Conservation (phyloP, 2,329 filamentous ascomycete species). For the Rhytidhysteron rufulum region DNA sequence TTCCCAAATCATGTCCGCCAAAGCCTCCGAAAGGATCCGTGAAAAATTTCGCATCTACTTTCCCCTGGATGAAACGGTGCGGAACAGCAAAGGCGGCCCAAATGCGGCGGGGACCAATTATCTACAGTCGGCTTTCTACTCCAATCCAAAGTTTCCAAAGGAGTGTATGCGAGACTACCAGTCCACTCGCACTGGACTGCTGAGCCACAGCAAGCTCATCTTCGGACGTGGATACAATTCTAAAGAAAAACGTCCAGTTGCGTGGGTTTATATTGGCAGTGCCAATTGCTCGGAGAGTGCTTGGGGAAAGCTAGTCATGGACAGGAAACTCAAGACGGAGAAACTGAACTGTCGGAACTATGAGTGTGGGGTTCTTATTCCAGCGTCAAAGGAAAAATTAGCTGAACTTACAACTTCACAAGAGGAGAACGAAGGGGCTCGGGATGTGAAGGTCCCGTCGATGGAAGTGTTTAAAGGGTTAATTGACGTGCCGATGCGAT, state of each 20-base stretch:
- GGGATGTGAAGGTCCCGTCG: slow-evolving; percentile 16
- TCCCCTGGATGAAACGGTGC: slow-evolving; percentile 44
- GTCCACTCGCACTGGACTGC: slow-evolving; percentile 64
- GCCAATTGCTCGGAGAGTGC: slow-evolving; percentile 91
- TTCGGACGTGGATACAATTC: slow-evolving; percentile 10
- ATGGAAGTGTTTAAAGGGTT: slow-evolving; percentile 51
- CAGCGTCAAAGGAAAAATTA: slow-evolving; percentile 40
- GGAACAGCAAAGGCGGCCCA: slow-evolving; percentile 59
- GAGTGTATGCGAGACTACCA: slow-evolving; percentile 70
- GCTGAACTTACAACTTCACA: slow-evolving; percentile 6
- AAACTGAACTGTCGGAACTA: slow-evolving; percentile 88
- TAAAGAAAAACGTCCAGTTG: slow-evolving; percentile 32
- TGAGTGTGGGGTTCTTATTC: slow-evolving; percentile 87
- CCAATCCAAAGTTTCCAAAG: slow-evolving; percentile 65
- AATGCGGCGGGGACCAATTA: slow-evolving; percentile 75
- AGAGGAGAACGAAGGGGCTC: slow-evolving; percentile 3
- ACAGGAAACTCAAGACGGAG: slow-evolving; percentile 61
- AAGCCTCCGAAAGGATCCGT: slow-evolving; percentile 6
- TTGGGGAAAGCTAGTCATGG: slow-evolving; percentile 77
- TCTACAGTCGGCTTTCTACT: slow-evolving; percentile 69
- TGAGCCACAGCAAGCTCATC: slow-evolving; percentile 82
- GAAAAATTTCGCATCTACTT: slow-evolving; percentile 29
- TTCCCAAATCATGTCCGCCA: slow-evolving; percentile 10
- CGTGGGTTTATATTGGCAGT: slow-evolving; percentile 85
- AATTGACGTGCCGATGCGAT: slow-evolving; percentile 62